phyloP scores from a whole-genome alignment of 169 alveolate genomes.

The Plasmodium chabaudi region DNA sequence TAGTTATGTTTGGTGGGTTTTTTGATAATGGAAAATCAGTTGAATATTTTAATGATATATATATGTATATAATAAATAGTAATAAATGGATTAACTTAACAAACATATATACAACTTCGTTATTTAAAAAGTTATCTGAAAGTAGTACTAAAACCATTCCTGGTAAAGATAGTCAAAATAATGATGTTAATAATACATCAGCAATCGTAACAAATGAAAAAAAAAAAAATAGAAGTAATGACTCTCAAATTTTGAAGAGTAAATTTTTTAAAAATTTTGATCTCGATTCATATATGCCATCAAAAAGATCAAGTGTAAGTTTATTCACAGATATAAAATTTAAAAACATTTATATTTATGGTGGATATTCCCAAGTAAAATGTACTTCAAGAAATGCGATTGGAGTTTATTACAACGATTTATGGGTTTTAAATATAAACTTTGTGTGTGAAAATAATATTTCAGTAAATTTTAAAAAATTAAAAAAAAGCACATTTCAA shows the following conservation, averaged over 20 bases:
- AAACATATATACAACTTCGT: conserved; percentile 71
- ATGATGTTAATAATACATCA: not conserved
- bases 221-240: conserved; percentile 31
- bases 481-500: conserved; percentile 78
- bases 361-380: conserved; percentile 91
- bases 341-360: conserved; percentile 86
- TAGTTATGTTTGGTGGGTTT: conserved; percentile 93
- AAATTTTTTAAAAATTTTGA: conserved; percentile 62
- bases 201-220: conserved; percentile 12
- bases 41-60: conserved; percentile 90
- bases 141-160: conserved; percentile 29
- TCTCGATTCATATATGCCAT: conserved; percentile 55
- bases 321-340: conserved; percentile 69
- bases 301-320: conserved; percentile 56
- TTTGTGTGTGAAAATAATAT: conserved; percentile 77
- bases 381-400: conserved; percentile 87
- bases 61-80: conserved; percentile 80
- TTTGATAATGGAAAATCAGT: conserved; percentile 89
- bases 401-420: conserved; percentile 87
- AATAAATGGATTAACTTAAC: conserved; percentile 78
- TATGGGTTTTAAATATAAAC: conserved; percentile 91
- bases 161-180: conserved; percentile 7
- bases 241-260: conserved; percentile 35
- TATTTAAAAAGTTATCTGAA: conserved; percentile 79
- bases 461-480: conserved; percentile 78